Evolutionary conservation across 1,284 basidiomycete species (phyloP).

Genomic region (Peniophora sp.): DNA sequence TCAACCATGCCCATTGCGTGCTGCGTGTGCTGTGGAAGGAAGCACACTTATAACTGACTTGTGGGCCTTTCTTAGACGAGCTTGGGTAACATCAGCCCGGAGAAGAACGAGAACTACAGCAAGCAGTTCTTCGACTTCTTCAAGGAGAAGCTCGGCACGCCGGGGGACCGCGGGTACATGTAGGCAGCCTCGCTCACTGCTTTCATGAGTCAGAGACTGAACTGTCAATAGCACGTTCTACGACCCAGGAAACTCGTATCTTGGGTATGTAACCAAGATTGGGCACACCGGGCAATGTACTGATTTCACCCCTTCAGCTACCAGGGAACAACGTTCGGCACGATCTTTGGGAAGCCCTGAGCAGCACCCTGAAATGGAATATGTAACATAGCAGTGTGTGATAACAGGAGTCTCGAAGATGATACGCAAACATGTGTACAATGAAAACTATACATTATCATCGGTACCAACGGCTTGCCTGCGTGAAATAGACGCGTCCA

Average conservation of each 20-base stretch:
- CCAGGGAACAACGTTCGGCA: slow-evolving; percentile 38
- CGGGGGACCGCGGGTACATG: slow-evolving; percentile 51
- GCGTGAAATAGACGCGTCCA: too few relatives aligned
- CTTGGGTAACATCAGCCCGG: slow-evolving; percentile 45
- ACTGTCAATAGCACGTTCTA: slow-evolving; percentile 34
- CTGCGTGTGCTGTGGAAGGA: too few relatives aligned
- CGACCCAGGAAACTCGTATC: slow-evolving; percentile 47
- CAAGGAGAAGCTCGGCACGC: slow-evolving; percentile 39
- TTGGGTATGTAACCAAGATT: slow-evolving; percentile 36
- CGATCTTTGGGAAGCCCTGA: slow-evolving; percentile 26
- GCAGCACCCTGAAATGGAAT: too few relatives aligned
- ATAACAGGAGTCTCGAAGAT: too few relatives aligned
- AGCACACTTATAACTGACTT: neutral
- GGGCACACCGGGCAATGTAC: neutral
- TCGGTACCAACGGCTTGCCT: too few relatives aligned
- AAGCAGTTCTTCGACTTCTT: slow-evolving; percentile 47
- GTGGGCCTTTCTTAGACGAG: slow-evolving; percentile 39
- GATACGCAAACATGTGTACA: too few relatives aligned
- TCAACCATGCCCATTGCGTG: too few relatives aligned
- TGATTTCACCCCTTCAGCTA: slow-evolving; percentile 20
- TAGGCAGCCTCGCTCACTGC: slow-evolving; percentile 14
- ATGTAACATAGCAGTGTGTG: too few relatives aligned
- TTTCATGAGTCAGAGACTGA: neutral
- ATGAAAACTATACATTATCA: too few relatives aligned
- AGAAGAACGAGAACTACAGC: slow-evolving; percentile 44